Evolutionary conservation across 2,329 filamentous ascomycete genomes (phyloP).

Genomic region (Fusarium sp.): DNA sequence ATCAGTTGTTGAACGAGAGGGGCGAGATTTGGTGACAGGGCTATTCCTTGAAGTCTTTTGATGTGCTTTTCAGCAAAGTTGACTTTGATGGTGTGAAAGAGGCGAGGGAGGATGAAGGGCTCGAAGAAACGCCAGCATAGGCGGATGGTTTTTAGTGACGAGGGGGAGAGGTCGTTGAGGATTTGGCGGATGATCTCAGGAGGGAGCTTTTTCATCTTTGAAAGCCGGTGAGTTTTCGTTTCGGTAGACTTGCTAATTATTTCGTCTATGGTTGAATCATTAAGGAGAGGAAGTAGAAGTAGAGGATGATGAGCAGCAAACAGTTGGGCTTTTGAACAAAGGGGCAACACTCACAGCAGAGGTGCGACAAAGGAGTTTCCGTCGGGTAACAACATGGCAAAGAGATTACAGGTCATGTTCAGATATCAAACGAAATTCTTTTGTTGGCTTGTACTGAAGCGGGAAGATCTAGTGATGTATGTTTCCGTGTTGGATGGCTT

Average conservation of each 20-base stretch:
- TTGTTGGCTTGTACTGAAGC: background rate
- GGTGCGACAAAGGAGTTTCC: background rate
- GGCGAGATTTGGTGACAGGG: background rate
- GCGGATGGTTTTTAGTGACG: background rate
- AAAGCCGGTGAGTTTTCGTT: background rate
- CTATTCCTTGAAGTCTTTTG: background rate
- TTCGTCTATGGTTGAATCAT: fast-evolving
- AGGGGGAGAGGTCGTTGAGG: background rate
- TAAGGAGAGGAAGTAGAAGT: background rate
- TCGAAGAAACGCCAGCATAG: background rate
- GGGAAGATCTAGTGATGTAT: background rate
- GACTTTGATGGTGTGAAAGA: background rate
- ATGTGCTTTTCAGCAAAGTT: background rate
- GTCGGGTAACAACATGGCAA: background rate
- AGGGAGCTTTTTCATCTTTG: background rate
- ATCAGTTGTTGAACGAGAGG: background rate
- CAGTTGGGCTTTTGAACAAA: background rate
- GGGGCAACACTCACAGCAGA: background rate
- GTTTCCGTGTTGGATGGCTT: background rate
- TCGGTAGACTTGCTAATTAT: background rate
- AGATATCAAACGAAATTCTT: background rate
- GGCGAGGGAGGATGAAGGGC: background rate
- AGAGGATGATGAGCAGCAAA: background rate
- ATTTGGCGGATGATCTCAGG: background rate
- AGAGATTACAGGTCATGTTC: background rate